Base-by-base conservation (phyloP, 768 basidiomycete genomes). In the Phanerochaete sordida region DNA sequence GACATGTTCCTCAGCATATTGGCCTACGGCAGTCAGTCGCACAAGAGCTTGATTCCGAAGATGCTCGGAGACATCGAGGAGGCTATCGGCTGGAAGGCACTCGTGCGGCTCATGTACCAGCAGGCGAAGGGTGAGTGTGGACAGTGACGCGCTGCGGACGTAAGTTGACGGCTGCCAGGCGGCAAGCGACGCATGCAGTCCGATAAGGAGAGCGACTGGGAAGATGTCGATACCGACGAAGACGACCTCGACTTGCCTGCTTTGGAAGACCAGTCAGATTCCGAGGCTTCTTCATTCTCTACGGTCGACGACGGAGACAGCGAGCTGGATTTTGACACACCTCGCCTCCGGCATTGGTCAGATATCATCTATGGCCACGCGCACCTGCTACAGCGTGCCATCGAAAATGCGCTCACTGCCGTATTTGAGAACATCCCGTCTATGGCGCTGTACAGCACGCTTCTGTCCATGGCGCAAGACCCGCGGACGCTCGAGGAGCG, bases 1-100 rank as follows among this genome's bases (percentile, higher is more conserved):
- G 88, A 89, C 61, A 75, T 88, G 21, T 82, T 88, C 61, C 67
- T 89, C 9, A 80, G 79, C 26, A 72, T 88, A 69, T 76, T 84
- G 8, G 77, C 79, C 0, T 71, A 65, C 60, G 69, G 76, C 63
- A 56, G 70, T 43, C 56, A 66, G 65, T 60, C 68, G 47, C 64
- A 71, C 35, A 64, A 62, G 55, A 66, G 72, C 44, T 61, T 64
- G 51, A 72, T 87, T 15, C 77, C 79, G 0, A 75, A 79, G 7
- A 86, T 88, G 79, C 70, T 88, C 23, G 73, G 76, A n/a, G 86
- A 88, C 58, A 82, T 88, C 51, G 82, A 84, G 37, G 62, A 73
- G 19, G 62, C 72, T 12, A 68, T 84, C 64, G 81, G 83, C 8
- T 84, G 85, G 80, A 68, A 67, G 3, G 73, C 80, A 15, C 67